Percentiles rank a stretch among this genome's conserved stretches.
phyloP scores from a whole-genome alignment of 2,329 filamentous ascomycete genomes.

The Myriosclerotinia curreyana region DNA sequence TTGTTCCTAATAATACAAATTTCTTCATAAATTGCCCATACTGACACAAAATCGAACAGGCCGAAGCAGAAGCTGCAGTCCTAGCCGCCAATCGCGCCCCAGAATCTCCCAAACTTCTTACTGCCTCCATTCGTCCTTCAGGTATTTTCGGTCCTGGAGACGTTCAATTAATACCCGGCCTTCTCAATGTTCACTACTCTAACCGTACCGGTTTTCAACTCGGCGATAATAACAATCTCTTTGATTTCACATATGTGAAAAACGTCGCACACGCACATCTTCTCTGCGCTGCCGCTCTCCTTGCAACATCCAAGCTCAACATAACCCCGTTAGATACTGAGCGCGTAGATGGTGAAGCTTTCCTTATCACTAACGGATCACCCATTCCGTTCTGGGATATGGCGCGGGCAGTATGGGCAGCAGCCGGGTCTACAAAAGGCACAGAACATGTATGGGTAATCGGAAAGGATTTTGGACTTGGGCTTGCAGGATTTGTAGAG shows the following conservation, averaged over 20 bases:
- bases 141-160: conserved; percentile 93
- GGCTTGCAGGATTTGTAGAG: conserved; percentile 47
- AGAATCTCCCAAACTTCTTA: conserved; percentile 56
- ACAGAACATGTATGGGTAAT: conserved; percentile 56
- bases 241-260: conserved; percentile 67
- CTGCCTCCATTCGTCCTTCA: conserved; percentile 77
- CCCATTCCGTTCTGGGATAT: conserved; percentile 93
- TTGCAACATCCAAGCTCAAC: conserved; percentile 36
- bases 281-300: conserved; percentile 62
- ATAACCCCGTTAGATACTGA: conserved; percentile 68
- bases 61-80: conserved; percentile 77
- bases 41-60: conserved; percentile 42
- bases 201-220: conserved; percentile 75
- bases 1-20: not conserved
- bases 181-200: conserved; percentile 68
- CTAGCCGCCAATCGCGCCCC: conserved; percentile 67
- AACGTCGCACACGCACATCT: conserved; percentile 78
- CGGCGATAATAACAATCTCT: conserved; percentile 68
- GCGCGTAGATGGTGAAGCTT: conserved; percentile 77
- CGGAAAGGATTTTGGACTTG: conserved; percentile 49
- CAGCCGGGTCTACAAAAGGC: conserved; percentile 48
- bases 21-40: not conserved
- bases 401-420: conserved; percentile 70
- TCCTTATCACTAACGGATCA: conserved; percentile 82
- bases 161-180: conserved; percentile 67